Evolutionary conservation across 2,329 filamentous ascomycete species (phyloP).

Genomic region (Microascus cirrosus): DNA sequence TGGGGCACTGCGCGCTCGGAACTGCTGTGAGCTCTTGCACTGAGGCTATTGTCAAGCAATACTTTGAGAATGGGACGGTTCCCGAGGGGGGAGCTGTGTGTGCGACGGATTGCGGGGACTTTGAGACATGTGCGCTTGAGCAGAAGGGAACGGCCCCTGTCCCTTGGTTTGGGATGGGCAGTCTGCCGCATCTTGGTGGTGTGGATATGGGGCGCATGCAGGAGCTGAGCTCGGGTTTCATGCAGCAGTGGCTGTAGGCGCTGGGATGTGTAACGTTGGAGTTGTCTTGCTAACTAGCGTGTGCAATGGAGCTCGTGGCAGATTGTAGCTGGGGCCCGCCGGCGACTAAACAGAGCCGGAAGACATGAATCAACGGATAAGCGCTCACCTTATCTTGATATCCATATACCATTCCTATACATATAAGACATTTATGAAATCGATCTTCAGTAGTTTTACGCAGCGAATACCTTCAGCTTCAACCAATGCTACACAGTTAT

Average conservation of each 20-base stretch:
- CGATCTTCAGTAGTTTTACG: no score
- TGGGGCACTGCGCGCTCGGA: slow-evolving; percentile 15
- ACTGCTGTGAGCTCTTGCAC: slow-evolving; percentile 11
- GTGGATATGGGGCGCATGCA: background rate
- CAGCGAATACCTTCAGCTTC: no score
- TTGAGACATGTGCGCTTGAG: background rate
- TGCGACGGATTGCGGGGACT: slow-evolving; percentile 10
- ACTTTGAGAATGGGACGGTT: slow-evolving; percentile 17
- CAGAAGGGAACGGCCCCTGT: background rate
- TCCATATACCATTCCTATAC: no score
- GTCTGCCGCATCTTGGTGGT: background rate
- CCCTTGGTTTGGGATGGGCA: background rate
- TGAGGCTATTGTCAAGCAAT: slow-evolving; percentile 11
- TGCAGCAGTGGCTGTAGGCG: background rate
- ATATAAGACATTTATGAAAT: no score
- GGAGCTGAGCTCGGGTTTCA: background rate
- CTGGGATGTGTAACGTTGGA: background rate
- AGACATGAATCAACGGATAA: no score
- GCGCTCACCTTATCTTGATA: no score
- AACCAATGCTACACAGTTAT: no score
- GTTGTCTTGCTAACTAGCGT: background rate
- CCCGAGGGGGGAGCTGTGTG: slow-evolving; percentile 13
- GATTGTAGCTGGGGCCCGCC: no score
- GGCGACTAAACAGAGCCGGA: no score
- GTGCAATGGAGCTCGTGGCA: background rate